Evolutionary conservation across 306 rosid species (phyloP).

Genomic region (Ziziphus jujuba): DNA sequence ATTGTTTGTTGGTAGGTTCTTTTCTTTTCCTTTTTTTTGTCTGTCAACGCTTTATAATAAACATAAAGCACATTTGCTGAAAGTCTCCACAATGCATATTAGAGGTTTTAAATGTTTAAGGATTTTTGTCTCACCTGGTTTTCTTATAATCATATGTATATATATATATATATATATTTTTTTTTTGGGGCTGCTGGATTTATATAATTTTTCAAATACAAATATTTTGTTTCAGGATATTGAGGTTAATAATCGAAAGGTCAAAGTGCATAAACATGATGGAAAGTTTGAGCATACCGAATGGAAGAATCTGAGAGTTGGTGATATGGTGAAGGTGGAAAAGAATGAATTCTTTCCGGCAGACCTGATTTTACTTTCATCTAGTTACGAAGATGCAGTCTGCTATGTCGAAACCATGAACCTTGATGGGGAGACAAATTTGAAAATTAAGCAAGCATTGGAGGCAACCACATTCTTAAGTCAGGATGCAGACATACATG

Average conservation of each 20-base stretch:
- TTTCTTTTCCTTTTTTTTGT: too few species aligned
- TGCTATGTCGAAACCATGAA: constrained; percentile 98
- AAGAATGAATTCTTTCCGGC: constrained; percentile 95
- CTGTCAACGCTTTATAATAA: too few species aligned
- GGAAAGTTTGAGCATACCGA: constrained; percentile 59
- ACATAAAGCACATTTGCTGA: too few species aligned
- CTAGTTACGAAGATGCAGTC: constrained; percentile 83
- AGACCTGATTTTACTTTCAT: constrained; percentile 83
- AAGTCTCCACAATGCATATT: too few species aligned
- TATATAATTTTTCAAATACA: constrained; percentile 21
- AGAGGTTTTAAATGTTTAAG: too few species aligned
- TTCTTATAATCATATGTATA: not conserved
- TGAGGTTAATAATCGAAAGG: constrained; percentile 78
- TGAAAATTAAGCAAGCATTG: constrained; percentile 83
- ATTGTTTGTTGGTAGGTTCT: too few species aligned
- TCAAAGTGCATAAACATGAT: constrained; percentile 55
- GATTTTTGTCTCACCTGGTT: too few species aligned
- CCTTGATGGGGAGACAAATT: constrained; percentile 96
- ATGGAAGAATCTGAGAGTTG: constrained; percentile 91
- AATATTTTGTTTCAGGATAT: constrained; percentile 55
- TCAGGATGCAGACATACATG: constrained; percentile 45
- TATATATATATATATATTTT: too few species aligned
- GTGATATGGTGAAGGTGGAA: constrained; percentile 74
- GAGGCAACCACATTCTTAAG: constrained; percentile 65
- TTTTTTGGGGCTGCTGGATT: not conserved